phyloP scores from a whole-genome alignment of 331 rosid genomes.

The Malus hybrid region DNA sequence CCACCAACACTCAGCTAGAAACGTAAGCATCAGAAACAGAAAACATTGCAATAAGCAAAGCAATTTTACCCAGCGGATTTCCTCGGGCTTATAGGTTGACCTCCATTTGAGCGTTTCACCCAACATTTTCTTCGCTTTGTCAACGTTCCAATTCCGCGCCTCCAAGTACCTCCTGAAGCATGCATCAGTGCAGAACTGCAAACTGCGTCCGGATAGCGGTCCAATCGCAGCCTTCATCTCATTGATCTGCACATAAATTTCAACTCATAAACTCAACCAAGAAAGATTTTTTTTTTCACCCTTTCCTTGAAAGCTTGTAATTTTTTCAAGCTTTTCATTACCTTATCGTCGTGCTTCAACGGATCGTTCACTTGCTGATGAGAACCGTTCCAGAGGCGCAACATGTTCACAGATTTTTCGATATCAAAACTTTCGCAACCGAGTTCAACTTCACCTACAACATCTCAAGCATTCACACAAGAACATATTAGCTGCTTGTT shows the following conservation, averaged over 20 bases:
- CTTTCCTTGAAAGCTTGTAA: not conserved
- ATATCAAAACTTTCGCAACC: not conserved
- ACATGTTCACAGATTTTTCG: constrained; percentile 10
- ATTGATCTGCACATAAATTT: constrained; percentile 15
- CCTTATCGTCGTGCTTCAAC: constrained; percentile 20
- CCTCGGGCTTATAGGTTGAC: constrained; percentile 35
- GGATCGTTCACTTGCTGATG: constrained; percentile 23
- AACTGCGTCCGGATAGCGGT: constrained; percentile 12
- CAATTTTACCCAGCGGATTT: constrained; percentile 35
- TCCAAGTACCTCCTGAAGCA: constrained; percentile 40
- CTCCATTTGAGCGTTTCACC: constrained; percentile 40
- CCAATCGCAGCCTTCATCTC: constrained; percentile 32
- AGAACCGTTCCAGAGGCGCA: constrained; percentile 27
- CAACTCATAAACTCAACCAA: not conserved
- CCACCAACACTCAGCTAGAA: not conserved
- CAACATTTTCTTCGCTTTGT: constrained; percentile 37
- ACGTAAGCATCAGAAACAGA: not conserved
- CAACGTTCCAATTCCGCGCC: constrained; percentile 36
- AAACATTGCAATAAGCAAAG: not conserved
- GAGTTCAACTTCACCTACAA: constrained; percentile 1
- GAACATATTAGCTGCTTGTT: not conserved
- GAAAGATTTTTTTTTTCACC: not conserved
- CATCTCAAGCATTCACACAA: not conserved
- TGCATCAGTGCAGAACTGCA: constrained; percentile 27
- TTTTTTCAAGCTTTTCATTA: not conserved